Base-by-base conservation (phyloP, 169 alveolate genomes). In the Cryptosporidium xiaoi region DNA sequence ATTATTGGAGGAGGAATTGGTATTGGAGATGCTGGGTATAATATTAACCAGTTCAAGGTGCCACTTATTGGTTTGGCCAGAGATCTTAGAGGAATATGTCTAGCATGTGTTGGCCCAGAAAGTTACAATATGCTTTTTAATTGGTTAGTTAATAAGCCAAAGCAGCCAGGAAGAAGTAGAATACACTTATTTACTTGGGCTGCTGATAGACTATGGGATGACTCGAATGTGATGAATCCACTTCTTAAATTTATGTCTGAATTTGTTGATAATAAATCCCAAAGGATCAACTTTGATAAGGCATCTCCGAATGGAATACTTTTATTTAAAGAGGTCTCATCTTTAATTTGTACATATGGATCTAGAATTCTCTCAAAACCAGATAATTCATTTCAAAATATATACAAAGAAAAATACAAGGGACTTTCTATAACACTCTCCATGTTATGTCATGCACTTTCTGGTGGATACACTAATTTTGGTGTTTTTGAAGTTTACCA, bases 401-500 rank as follows among this genome's bases (percentile, higher is more conserved):
- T 93, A 7, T 95, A 95, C 77, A 93, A 93, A 69, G 97, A 95
- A 82, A 93, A 94, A 90, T 96, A 95, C 95, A 96, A 96, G 92
- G 97, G 97, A 50, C 91, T 95, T 46, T 96, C 97, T 16, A 95
- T 94, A 20, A 93, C 95, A 20, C 51, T 96, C 51, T 95, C 93
- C 83, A 93, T 96, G 83, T 90, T 95, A 62, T 93, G 95, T 77
- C 96, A 95, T 92, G 95, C 97, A 50, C 93, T 96, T 33, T 94
- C 95, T 40, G 98, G 98, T 5, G 95, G 95, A 77, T 96, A 95
- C 83, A 95, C 95, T 56, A 95, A 95, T 90, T 96, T 95, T 90
- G 98, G 97, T 0, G 97, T 96, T 36, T 96, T 96, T 34, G 98
- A 96, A 90, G 92, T 96, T 24, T 96, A 96, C 90, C 95, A 95